A percentile compares a stretch with the other conserved stretches of the same genome.
These are phyloP conservation scores for Thermothielavioides terrestris DNA, from an alignment of 495 filamentous ascomycete genomes.

Conservation along the genomic window DNA sequence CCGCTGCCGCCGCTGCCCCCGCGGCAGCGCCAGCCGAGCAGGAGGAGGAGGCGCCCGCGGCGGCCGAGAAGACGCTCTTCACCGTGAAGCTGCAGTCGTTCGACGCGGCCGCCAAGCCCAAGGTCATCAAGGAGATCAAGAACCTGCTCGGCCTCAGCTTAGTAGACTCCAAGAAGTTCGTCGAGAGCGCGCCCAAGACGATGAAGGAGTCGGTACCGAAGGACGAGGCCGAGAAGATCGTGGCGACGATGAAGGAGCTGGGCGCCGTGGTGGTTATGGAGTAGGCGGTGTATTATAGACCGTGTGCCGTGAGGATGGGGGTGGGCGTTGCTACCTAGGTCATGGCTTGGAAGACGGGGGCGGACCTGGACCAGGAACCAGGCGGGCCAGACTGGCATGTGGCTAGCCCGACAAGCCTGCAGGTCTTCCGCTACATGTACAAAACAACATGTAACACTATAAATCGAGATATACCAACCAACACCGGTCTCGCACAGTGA, in stretches of 20 bases:
- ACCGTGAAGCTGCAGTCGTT: conserved; percentile 85
- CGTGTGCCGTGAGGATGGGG: background rate
- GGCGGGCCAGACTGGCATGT: conserved; percentile 14
- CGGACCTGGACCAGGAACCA: background rate
- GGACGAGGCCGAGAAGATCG: conserved; percentile 98
- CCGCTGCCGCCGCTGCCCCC: conserved; percentile 43
- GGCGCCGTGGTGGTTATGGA: conserved; percentile 87
- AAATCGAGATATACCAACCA: conserved; percentile 14
- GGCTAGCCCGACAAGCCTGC: conserved; percentile 14
- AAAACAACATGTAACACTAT: conserved; percentile 30
- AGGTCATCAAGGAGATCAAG: conserved; percentile 99
- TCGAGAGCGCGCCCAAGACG: conserved; percentile 92
- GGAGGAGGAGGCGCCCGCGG: conserved; percentile 80
- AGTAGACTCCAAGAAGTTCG: conserved; percentile 99
- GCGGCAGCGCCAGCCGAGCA: conserved; percentile 53
- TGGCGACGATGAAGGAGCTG: conserved; percentile 83
- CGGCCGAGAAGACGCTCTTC: conserved; percentile 95
- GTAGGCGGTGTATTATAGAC: conserved; percentile 39
- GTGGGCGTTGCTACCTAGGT: background rate
- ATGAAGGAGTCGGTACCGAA: conserved; percentile 98
- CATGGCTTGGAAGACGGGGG: background rate
- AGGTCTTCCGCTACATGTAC: conserved; percentile 22
- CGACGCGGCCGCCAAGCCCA: conserved; percentile 83
- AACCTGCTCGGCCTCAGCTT: conserved; percentile 85
- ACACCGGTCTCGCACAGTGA: background rate